Evolutionary conservation across 768 basidiomycete species (phyloP), one percentile per base, ranked within the genome.

Genomic region (Serendipita sp.): DNA sequence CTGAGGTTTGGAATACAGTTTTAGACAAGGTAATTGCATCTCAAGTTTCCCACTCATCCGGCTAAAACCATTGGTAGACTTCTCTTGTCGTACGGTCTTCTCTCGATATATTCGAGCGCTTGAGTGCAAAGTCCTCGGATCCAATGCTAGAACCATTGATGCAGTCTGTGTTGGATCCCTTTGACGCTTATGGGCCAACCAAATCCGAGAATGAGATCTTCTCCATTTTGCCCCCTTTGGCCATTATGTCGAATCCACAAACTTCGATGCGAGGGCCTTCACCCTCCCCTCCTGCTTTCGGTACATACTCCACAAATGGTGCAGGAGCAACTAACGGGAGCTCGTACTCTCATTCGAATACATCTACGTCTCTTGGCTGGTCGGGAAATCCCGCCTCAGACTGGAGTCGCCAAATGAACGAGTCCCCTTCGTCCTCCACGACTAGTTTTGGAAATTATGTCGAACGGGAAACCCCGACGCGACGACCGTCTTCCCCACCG

Each of bases 1-100:
- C 94, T 67, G 85, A 95, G 72, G 86, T 91, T n/a, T 97, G 94
- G 94, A 84, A 93, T 68, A 81, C 83, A 14, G 90, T 95, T 3
- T 84, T 94, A 70, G 82, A 78, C 65, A 95, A 94, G 77, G 87
- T 88, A 66, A 34, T 71, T 66, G n/a, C n/a, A n/a, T 26, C 60
- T n/a, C 17, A 45, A 31, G 63, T 64, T 45, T 14, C 11, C 7
- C 34, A 14, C 7, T n/a, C n/a, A 17, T 42, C 22, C 4, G 28
- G 28, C 11, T 11, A 13, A 45, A 24, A 30, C 31, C 16, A 16
- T 17, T 26, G 51, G 41, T 62, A 88, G 86, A 77, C 84, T 60
- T 91, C 85, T 69, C 78, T 93, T 33, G 85, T 85, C 2, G 86
- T 95, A 61, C 85, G 92, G 61, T 90, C 90, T 33, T 87, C 90